A percentile compares a stretch with the other conserved stretches of the same genome.
Evolutionary conservation across 83 land plant genomes (phyloP).

Genomic region (Picea engelmannii): DNA sequence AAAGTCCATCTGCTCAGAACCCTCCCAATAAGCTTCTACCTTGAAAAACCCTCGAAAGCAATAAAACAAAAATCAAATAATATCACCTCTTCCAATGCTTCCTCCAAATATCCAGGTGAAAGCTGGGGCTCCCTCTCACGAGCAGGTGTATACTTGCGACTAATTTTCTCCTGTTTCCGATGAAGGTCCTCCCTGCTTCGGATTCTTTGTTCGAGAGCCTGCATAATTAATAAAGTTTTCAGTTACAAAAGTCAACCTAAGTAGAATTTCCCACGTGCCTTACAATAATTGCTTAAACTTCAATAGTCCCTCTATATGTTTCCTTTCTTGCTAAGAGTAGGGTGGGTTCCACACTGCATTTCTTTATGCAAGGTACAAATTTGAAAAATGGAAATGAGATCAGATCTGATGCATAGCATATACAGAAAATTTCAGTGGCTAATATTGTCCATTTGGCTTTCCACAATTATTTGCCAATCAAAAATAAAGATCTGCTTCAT

Average conservation of each 20-base stretch:
- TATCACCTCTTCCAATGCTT: conserved; percentile 85
- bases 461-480: no score
- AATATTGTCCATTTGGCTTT: no score
- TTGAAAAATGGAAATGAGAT: background rate
- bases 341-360: background rate
- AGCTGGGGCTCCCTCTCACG: conserved; percentile 77
- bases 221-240: conserved; percentile 13
- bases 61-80: conserved; percentile 1
- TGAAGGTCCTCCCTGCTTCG: conserved; percentile 77
- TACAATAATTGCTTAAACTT: background rate
- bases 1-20: background rate
- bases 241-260: background rate
- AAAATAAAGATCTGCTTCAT: no score
- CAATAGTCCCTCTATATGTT: background rate
- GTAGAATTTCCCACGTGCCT: background rate
- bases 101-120: conserved; percentile 92
- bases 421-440: background rate
- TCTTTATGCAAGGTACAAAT: background rate
- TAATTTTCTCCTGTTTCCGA: conserved; percentile 82
- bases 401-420: background rate
- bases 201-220: conserved; percentile 80
- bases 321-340: background rate
- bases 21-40: background rate
- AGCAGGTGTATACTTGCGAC: conserved; percentile 62
- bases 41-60: background rate